Evolutionary conservation across 768 basidiomycete species (phyloP).

Genomic region (Xanthoconium purpureum): DNA sequence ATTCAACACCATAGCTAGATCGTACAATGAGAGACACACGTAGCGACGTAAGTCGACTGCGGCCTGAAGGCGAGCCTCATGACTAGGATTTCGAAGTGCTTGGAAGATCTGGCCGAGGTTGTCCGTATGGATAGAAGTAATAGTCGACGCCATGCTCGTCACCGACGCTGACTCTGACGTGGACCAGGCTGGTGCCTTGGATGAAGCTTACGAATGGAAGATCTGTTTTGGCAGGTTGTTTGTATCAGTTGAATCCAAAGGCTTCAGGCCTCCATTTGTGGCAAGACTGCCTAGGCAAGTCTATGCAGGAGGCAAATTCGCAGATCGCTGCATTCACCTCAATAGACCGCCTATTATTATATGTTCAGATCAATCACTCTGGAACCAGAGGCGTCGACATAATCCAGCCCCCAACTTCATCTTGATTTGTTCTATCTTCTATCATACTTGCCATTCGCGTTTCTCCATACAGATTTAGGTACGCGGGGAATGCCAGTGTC

Average conservation of each 20-base stretch:
- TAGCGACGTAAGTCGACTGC: constrained; percentile 73
- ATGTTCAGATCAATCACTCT: too few relatives aligned
- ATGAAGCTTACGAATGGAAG: background rate
- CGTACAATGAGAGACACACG: constrained; percentile 42
- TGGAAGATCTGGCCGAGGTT: constrained; percentile 65
- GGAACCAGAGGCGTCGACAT: too few relatives aligned
- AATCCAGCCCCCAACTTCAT: too few relatives aligned
- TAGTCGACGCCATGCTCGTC: constrained; percentile 58
- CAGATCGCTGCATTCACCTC: too few relatives aligned
- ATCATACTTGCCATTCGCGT: too few relatives aligned
- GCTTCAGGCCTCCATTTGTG: constrained; percentile 8
- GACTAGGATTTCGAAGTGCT: constrained; percentile 59
- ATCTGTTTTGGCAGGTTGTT: constrained; percentile 22
- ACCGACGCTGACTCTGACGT: constrained; percentile 4
- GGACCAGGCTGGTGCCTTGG: background rate
- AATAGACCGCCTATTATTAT: too few relatives aligned
- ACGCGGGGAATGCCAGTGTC: background rate
- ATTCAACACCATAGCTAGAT: constrained; percentile 10
- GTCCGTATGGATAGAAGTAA: constrained; percentile 56
- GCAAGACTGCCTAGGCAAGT: background rate
- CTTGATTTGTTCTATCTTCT: too few relatives aligned
- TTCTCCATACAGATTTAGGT: too few relatives aligned
- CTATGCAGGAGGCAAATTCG: too few relatives aligned
- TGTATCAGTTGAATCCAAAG: constrained; percentile 29
- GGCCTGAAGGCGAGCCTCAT: constrained; percentile 62